Evolutionary conservation across 257 asterid genomes (phyloP).

Genomic region (Verbascum thapsus): DNA sequence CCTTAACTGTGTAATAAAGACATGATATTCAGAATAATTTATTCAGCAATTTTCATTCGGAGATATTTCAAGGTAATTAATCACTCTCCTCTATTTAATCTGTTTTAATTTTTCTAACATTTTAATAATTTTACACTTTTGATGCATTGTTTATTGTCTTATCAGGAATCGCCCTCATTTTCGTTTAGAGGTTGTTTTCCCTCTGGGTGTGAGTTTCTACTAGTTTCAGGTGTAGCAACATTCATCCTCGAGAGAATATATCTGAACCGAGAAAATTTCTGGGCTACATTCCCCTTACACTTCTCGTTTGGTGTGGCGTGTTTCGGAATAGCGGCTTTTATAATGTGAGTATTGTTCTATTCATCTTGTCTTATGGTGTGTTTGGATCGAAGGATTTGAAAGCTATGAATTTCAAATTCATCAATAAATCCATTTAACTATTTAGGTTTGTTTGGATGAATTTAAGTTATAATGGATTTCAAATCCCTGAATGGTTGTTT

Average conservation of each 20-base stretch:
- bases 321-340: slow-evolving; percentile 49
- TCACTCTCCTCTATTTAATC: neutral
- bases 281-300: slow-evolving; percentile 72
- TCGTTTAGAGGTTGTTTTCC: slow-evolving; percentile 85
- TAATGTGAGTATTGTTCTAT: slow-evolving; percentile 56
- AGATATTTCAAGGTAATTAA: slow-evolving; percentile 74
- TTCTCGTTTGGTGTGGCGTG: slow-evolving; percentile 66
- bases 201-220: slow-evolving; percentile 60
- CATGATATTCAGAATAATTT: slow-evolving; percentile 81
- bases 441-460: no score
- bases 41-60: slow-evolving; percentile 78
- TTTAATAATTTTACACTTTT: neutral
- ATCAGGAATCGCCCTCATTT: slow-evolving; percentile 71
- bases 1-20: slow-evolving; percentile 66
- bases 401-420: no score
- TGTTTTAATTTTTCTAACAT: slow-evolving; percentile 8
- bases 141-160: slow-evolving; percentile 15
- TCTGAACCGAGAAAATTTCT: slow-evolving; percentile 73
- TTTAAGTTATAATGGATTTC: no score
- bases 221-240: slow-evolving; percentile 66
- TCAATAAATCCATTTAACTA: no score
- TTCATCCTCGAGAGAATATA: slow-evolving; percentile 60
- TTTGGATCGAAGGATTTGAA: no score
- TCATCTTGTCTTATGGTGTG: neutral
- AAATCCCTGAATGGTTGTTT: no score